Evolutionary conservation across 2,329 filamentous ascomycete species (phyloP).

Genomic region (Alternaria gansuensis): DNA sequence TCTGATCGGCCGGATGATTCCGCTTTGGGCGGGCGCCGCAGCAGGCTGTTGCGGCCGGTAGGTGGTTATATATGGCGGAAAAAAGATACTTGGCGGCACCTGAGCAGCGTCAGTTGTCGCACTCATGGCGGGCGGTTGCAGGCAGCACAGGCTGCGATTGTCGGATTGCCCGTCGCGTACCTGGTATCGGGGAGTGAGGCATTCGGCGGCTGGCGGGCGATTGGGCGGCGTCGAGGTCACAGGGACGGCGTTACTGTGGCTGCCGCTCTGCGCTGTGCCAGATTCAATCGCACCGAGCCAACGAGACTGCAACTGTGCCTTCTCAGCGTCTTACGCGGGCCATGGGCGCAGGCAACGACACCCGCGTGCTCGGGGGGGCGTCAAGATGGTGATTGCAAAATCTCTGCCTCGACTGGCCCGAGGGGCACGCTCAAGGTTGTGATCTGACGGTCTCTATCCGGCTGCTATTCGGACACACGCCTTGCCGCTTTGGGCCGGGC

Average conservation of each 20-base stretch:
- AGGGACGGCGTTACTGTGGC: slow-evolving; percentile 19
- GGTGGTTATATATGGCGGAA: slow-evolving; percentile 9
- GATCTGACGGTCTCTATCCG: slow-evolving; percentile 11
- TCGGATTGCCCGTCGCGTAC: slow-evolving; percentile 32
- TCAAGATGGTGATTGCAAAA: slow-evolving; percentile 13
- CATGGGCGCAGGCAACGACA: not conserved
- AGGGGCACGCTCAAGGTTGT: slow-evolving; percentile 21
- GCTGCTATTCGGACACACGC: slow-evolving; percentile 20
- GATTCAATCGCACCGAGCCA: slow-evolving; percentile 12
- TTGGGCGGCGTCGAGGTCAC: slow-evolving; percentile 31
- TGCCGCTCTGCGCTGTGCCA: slow-evolving; percentile 9
- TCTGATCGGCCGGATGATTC: slow-evolving; percentile 31
- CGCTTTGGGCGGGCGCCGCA: slow-evolving; percentile 25
- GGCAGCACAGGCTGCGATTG: slow-evolving; percentile 20
- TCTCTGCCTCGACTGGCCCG: slow-evolving; percentile 21
- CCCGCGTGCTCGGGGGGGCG: slow-evolving; percentile 9
- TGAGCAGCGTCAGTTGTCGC: slow-evolving; percentile 34
- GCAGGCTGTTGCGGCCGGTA: slow-evolving; percentile 14
- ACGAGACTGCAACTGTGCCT: slow-evolving; percentile 2
- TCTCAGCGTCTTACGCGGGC: slow-evolving; percentile 9
- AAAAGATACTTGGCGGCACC: slow-evolving; percentile 16
- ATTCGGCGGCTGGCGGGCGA: slow-evolving; percentile 40
- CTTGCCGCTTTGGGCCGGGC: slow-evolving; percentile 17
- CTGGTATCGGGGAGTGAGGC: slow-evolving; percentile 40
- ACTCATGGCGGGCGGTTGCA: slow-evolving; percentile 26